A percentile compares a stretch with the other conserved stretches of the same genome.
Evolutionary conservation across 176 grass and related monocot genomes (phyloP).

Genomic region (Aegilops longissima): DNA sequence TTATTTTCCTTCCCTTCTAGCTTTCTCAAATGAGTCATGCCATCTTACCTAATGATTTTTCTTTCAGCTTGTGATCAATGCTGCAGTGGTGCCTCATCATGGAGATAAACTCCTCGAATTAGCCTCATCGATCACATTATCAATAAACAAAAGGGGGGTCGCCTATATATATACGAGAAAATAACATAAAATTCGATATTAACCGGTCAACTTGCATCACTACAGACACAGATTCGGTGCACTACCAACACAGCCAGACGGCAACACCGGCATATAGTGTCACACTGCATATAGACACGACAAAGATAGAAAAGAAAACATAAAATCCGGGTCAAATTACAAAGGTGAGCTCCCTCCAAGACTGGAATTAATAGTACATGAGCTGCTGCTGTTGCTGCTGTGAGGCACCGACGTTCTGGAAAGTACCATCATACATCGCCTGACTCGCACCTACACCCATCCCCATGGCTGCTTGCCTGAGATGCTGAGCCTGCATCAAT

Average conservation of each 20-base stretch:
- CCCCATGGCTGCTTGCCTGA: slow-evolving; percentile 71
- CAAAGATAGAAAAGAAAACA: not conserved
- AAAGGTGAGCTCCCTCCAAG: not conserved
- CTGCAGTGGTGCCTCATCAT: too few relatives aligned
- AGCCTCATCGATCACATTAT: not conserved
- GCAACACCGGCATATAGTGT: not conserved
- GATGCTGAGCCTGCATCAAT: slow-evolving; percentile 56
- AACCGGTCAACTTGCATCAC: not conserved
- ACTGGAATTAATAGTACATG: slow-evolving; percentile 65
- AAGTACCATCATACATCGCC: slow-evolving; percentile 68
- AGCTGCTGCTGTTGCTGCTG: slow-evolving; percentile 56
- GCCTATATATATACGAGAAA: not conserved
- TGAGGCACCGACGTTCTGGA: slow-evolving; percentile 38
- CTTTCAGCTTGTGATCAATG: too few relatives aligned
- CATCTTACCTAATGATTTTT: too few relatives aligned
- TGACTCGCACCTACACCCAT: slow-evolving; percentile 58
- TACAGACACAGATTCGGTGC: not conserved
- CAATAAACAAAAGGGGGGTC: not conserved
- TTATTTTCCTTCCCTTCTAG: too few relatives aligned
- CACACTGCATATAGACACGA: slow-evolving; percentile 1
- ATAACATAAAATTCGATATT: not conserved
- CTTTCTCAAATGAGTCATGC: too few relatives aligned
- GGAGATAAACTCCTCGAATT: not conserved
- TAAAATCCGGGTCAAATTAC: not conserved
- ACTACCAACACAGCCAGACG: not conserved